These are phyloP conservation scores for Aspergillus fumigatiaffinis DNA, from an alignment of 2,329 filamentous ascomycete genomes.

Conservation along the genomic window DNA sequence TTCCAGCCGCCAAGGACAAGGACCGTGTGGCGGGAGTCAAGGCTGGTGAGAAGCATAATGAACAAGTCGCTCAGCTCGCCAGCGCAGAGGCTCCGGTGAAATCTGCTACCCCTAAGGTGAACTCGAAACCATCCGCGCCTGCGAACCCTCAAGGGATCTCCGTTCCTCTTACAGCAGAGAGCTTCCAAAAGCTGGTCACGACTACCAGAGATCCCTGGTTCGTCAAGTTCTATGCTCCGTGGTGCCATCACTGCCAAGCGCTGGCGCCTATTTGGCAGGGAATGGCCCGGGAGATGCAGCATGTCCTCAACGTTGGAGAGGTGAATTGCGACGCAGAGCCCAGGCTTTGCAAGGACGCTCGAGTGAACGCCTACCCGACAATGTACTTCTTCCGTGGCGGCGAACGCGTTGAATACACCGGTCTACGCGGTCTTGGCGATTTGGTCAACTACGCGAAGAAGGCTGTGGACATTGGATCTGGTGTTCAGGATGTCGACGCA, in stretches of 20 bases:
- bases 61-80: slow-evolving; percentile 29
- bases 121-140: slow-evolving; percentile 50
- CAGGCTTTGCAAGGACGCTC: slow-evolving; percentile 87
- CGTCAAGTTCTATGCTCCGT: slow-evolving; percentile 97
- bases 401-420: slow-evolving; percentile 88
- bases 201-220: slow-evolving; percentile 92
- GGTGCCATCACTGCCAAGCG: slow-evolving; percentile 93
- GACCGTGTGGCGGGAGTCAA: slow-evolving; percentile 35
- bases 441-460: slow-evolving; percentile 83
- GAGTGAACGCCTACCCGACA: slow-evolving; percentile 76
- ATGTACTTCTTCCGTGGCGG: slow-evolving; percentile 89
- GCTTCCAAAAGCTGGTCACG: slow-evolving; percentile 80
- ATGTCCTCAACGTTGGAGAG: slow-evolving; percentile 84
- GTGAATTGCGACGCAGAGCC: slow-evolving; percentile 89
- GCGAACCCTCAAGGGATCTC: slow-evolving; percentile 76
- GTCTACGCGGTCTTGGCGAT: slow-evolving; percentile 86
- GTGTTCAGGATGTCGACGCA: slow-evolving; percentile 77
- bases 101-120: slow-evolving; percentile 40
- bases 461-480: slow-evolving; percentile 70
- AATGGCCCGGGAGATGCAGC: slow-evolving; percentile 86
- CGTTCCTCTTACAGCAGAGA: slow-evolving; percentile 72
- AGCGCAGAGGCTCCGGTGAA: slow-evolving; percentile 27
- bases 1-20: slow-evolving; percentile 41
- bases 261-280: slow-evolving; percentile 87
- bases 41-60: slow-evolving; percentile 41